phyloP scores from a whole-genome alignment of 2,329 filamentous ascomycete genomes.

The Coccinonectria pachysandricola region DNA sequence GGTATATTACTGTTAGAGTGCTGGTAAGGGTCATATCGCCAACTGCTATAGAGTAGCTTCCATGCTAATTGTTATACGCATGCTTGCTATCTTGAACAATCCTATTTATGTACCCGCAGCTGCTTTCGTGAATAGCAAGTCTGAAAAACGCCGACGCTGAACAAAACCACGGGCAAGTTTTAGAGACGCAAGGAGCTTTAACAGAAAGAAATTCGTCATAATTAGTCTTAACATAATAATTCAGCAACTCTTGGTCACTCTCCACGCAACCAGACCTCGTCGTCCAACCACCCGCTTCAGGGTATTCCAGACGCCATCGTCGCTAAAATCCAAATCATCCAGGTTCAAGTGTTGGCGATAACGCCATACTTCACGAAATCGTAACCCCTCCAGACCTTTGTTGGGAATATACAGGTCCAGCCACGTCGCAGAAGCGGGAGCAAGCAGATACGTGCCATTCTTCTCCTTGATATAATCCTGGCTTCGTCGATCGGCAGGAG shows the following conservation, averaged over 20 bases:
- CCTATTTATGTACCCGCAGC: no score
- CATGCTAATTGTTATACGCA: no score
- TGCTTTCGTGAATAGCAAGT: no score
- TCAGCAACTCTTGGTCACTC: slow-evolving; percentile 54
- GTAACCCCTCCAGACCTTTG: slow-evolving; percentile 47
- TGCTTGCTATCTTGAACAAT: no score
- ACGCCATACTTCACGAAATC: slow-evolving; percentile 61
- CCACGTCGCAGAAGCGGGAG: slow-evolving; percentile 61
- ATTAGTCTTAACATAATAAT: no score
- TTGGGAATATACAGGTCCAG: slow-evolving; percentile 53
- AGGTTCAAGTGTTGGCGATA: slow-evolving; percentile 61
- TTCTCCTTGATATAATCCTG: slow-evolving; percentile 49
- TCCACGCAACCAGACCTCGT: slow-evolving; percentile 51
- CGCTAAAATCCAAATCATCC: slow-evolving; percentile 70
- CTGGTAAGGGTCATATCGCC: no score
- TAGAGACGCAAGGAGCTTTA: no score
- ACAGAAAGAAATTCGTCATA: no score
- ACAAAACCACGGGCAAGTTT: no score
- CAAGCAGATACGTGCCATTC: slow-evolving; percentile 60
- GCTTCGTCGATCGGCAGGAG: slow-evolving; percentile 43
- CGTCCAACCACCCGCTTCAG: slow-evolving; percentile 56
- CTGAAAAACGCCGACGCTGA: no score
- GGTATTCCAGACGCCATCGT: slow-evolving; percentile 66
- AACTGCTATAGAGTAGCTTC: no score
- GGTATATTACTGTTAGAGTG: no score